Conservation (phyloP, 352 stramenopile genomes). For the Phytopythium sindhum region DNA sequence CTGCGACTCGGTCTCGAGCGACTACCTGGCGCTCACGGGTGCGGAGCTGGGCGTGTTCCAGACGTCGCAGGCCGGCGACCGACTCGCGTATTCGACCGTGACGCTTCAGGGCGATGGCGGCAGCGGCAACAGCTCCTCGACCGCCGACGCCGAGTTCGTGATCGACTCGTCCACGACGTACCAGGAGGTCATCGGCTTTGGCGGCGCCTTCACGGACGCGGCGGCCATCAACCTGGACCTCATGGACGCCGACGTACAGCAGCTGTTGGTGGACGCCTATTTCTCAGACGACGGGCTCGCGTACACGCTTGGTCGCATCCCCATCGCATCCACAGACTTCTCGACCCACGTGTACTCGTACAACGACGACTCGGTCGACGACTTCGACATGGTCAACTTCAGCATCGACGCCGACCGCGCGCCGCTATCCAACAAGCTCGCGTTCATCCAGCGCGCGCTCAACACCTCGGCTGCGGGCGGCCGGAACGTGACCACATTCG, state of each 20-base stretch:
- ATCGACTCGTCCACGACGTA: constrained; percentile 50
- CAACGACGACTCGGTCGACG: constrained; percentile 53
- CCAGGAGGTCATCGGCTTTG: constrained; percentile 87
- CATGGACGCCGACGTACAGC: constrained; percentile 34
- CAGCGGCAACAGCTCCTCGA: background rate
- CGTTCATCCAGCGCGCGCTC: constrained; percentile 53
- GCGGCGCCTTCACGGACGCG: constrained; percentile 87
- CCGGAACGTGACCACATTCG: constrained; percentile 47
- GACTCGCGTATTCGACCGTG: constrained; percentile 37
- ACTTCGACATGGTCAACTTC: constrained; percentile 81
- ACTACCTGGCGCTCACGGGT: constrained; percentile 28
- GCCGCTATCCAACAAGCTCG: constrained; percentile 52
- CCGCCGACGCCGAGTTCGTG: constrained; percentile 29
- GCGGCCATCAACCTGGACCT: constrained; percentile 75
- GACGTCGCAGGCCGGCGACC: constrained; percentile 45
- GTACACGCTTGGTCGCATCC: constrained; percentile 82
- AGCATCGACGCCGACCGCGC: constrained; percentile 62
- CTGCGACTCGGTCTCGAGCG: constrained; percentile 54
- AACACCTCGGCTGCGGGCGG: background rate
- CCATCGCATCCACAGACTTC: constrained; percentile 87
- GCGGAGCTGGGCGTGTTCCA: constrained; percentile 44
- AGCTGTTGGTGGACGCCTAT: constrained; percentile 75
- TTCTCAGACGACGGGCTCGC: constrained; percentile 61
- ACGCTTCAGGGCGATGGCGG: constrained; percentile 8
- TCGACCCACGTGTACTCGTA: constrained; percentile 86